Evolutionary conservation across 345 rosid species (phyloP).

Genomic region (Syzygium aqueum): DNA sequence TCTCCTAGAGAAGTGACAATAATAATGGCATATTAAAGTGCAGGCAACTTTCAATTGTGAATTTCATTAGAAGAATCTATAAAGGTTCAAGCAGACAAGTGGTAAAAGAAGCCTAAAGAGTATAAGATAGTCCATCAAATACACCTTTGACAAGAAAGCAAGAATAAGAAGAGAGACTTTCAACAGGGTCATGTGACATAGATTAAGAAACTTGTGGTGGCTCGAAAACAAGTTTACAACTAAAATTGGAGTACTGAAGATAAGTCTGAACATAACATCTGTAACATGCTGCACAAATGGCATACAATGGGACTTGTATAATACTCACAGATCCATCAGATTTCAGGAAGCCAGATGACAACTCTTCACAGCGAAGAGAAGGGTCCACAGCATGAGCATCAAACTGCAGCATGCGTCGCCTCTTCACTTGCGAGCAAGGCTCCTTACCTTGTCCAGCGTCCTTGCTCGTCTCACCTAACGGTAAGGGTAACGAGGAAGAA

Average conservation of each 20-base stretch:
- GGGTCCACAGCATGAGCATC: constrained; percentile 43
- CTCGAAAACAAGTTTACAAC: neutral
- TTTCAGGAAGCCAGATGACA: constrained; percentile 55
- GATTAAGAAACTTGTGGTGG: neutral
- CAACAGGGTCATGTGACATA: neutral
- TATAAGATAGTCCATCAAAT: neutral
- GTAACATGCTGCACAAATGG: neutral
- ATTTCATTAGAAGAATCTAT: neutral
- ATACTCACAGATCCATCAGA: constrained; percentile 21
- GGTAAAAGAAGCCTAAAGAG: neutral
- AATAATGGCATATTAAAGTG: neutral
- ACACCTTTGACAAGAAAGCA: neutral
- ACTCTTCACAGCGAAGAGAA: constrained; percentile 48
- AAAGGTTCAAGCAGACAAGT: neutral
- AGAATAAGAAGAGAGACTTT: neutral
- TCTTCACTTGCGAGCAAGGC: constrained; percentile 49
- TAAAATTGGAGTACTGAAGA: neutral
- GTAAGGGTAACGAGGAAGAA: neutral
- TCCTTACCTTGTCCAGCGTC: constrained; percentile 41
- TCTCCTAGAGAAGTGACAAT: constrained; percentile 36
- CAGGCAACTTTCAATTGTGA: neutral
- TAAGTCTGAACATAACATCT: neutral
- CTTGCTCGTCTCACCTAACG: constrained; percentile 40
- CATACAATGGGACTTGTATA: neutral
- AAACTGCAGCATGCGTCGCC: constrained; percentile 90